These are phyloP conservation scores for Thuja plicata DNA, from an alignment of 83 land plant genomes.

Conservation along the genomic window DNA sequence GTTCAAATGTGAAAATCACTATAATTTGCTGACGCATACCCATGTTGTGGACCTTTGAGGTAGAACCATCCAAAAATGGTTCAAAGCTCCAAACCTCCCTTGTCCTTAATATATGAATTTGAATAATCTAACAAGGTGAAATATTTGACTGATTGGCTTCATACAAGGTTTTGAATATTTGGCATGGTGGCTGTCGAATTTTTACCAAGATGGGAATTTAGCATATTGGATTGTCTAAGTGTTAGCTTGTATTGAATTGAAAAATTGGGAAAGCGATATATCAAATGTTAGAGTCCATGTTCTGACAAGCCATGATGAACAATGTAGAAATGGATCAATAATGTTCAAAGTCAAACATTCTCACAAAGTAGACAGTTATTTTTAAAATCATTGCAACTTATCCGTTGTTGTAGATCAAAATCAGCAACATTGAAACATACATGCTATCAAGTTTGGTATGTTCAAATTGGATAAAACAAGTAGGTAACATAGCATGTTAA, in stretches of 20 bases:
- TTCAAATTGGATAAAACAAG: not conserved
- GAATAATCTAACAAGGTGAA: not conserved
- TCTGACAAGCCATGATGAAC: not conserved
- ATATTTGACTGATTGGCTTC: not conserved
- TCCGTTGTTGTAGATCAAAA: not conserved
- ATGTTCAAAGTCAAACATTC: too few relatives aligned
- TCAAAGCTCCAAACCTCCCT: not conserved
- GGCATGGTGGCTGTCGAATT: not conserved
- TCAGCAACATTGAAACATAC: not conserved
- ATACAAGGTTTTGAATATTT: not conserved
- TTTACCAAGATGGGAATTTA: not conserved
- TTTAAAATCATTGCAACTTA: not conserved
- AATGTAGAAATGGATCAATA: not conserved
- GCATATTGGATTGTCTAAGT: not conserved
- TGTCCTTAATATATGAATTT: not conserved
- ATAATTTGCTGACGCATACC: not conserved
- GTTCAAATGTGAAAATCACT: not conserved
- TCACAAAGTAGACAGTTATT: not conserved
- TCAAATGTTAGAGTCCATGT: not conserved
- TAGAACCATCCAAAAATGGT: not conserved
- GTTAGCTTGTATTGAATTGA: not conserved
- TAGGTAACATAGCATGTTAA: not conserved
- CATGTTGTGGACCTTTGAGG: not conserved
- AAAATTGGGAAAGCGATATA: not conserved
- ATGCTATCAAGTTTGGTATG: not conserved